A percentile compares a stretch with the other conserved stretches of the same genome.
phyloP scores from a whole-genome alignment of 78 protist species.

The Planoprotostelium fungivorum region DNA sequence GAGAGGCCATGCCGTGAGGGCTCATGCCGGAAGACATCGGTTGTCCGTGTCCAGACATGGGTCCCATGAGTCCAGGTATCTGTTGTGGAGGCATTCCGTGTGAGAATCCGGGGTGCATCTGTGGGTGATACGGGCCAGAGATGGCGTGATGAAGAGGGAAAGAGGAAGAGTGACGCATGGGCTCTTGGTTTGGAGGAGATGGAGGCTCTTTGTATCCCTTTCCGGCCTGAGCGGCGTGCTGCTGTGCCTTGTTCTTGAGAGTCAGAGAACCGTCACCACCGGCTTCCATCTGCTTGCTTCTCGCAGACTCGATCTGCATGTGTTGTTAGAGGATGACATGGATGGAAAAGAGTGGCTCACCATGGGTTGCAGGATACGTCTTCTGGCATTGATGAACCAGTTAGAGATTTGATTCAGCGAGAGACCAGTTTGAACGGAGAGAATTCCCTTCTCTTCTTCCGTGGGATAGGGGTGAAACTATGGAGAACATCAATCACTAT shows the following conservation, averaged over 20 bases:
- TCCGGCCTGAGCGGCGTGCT: too few relatives aligned
- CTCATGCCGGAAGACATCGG: too few relatives aligned
- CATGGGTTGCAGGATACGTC: conserved; percentile 12
- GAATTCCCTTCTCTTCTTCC: conserved; percentile 58
- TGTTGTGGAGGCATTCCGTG: background rate
- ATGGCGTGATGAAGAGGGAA: background rate
- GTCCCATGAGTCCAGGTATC: background rate
- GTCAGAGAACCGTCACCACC: background rate
- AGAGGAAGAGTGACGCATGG: background rate
- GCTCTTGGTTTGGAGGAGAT: background rate
- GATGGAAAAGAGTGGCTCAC: background rate
- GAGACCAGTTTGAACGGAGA: conserved; percentile 42
- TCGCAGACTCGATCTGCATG: background rate
- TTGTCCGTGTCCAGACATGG: background rate
- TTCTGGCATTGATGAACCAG: conserved; percentile 83
- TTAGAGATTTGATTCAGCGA: conserved; percentile 64
- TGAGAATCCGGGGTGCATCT: background rate
- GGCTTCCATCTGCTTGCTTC: background rate
- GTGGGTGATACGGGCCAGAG: background rate
- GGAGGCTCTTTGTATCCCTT: background rate
- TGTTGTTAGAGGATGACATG: background rate
- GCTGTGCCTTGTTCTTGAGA: background rate
- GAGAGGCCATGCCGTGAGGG: too few relatives aligned
- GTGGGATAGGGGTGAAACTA: conserved; percentile 77
- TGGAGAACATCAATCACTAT: background rate